Conservation (phyloP, 2,329 filamentous ascomycete species). For the Talaromyces sp. region DNA sequence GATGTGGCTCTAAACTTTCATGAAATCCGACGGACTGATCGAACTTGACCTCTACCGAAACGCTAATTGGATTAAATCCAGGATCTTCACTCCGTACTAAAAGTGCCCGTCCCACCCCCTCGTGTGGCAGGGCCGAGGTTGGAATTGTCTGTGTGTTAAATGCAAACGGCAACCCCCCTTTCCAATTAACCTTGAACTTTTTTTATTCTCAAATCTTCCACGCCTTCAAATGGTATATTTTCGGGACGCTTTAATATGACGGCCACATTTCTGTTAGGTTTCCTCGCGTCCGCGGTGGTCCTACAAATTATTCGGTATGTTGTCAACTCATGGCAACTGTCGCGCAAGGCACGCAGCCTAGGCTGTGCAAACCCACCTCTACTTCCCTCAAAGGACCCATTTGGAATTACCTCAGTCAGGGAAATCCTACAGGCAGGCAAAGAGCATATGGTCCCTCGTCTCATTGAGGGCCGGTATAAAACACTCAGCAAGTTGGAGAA, state of each 20-base stretch:
- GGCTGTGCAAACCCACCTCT: slow-evolving; percentile 27
- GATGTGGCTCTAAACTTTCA: too few species aligned
- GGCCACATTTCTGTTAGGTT: slow-evolving; percentile 22
- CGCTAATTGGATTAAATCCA: too few species aligned
- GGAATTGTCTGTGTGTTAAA: background rate
- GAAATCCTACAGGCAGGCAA: slow-evolving; percentile 30
- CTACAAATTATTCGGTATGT: slow-evolving; percentile 27
- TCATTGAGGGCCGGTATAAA: slow-evolving; percentile 23
- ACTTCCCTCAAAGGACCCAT: slow-evolving; percentile 30
- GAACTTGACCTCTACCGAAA: too few species aligned
- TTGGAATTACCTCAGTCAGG: slow-evolving; percentile 29
- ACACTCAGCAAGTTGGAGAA: slow-evolving; percentile 26
- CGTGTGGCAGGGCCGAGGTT: background rate
- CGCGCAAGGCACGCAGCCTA: slow-evolving; percentile 28
- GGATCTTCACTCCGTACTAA: too few species aligned
- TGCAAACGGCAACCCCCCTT: background rate
- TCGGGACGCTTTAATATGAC: slow-evolving; percentile 13
- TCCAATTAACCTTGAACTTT: background rate
- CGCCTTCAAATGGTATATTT: background rate
- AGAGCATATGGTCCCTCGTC: slow-evolving; percentile 23
- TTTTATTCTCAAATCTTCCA: background rate
- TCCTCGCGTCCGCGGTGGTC: slow-evolving; percentile 27
- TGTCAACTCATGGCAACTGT: slow-evolving; percentile 28
- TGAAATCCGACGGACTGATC: too few species aligned
- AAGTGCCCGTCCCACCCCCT: too few species aligned